A percentile compares a stretch with the other conserved stretches of the same genome.
Conservation (phyloP, 805 yeast species). For the Zygosaccharomyces pseudorouxii region DNA sequence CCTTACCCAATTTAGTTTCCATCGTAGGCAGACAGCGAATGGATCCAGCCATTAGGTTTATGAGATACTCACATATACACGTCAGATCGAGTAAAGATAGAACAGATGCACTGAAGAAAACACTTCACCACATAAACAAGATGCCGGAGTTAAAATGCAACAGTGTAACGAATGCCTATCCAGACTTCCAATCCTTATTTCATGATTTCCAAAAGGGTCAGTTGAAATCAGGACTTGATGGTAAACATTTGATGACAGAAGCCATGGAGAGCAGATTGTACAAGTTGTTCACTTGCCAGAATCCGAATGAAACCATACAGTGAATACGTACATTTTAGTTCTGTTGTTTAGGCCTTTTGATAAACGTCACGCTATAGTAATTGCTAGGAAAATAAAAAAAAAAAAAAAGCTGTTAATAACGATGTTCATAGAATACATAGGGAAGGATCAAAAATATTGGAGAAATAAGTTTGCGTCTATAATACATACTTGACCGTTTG, state of each 20-base stretch:
- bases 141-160: slow-evolving; percentile 52
- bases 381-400: neutral
- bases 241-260: slow-evolving; percentile 46
- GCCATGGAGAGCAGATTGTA: slow-evolving; percentile 46
- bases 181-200: slow-evolving; percentile 35
- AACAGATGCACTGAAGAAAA: slow-evolving; percentile 44
- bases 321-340: neutral
- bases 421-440: neutral
- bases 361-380: slow-evolving; percentile 22
- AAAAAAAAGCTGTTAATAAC: slow-evolving; percentile 3
- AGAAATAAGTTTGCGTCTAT: slow-evolving; percentile 5
- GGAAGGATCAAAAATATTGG: neutral
- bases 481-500: slow-evolving; percentile 45
- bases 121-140: slow-evolving; percentile 52
- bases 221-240: slow-evolving; percentile 41
- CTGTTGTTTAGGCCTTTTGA: slow-evolving; percentile 23
- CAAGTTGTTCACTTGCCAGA: slow-evolving; percentile 44
- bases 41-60: slow-evolving; percentile 53
- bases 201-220: slow-evolving; percentile 32
- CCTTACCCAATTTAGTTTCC: slow-evolving; percentile 55
- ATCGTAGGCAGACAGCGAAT: slow-evolving; percentile 49
- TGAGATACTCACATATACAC: slow-evolving; percentile 52
- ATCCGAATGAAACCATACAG: slow-evolving; percentile 43
- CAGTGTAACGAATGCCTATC: slow-evolving; percentile 40
- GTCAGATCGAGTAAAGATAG: slow-evolving; percentile 50